These are phyloP conservation scores for Komagataella mondaviorum DNA, from an alignment of 805 yeast genomes.

Conservation along the genomic window DNA sequence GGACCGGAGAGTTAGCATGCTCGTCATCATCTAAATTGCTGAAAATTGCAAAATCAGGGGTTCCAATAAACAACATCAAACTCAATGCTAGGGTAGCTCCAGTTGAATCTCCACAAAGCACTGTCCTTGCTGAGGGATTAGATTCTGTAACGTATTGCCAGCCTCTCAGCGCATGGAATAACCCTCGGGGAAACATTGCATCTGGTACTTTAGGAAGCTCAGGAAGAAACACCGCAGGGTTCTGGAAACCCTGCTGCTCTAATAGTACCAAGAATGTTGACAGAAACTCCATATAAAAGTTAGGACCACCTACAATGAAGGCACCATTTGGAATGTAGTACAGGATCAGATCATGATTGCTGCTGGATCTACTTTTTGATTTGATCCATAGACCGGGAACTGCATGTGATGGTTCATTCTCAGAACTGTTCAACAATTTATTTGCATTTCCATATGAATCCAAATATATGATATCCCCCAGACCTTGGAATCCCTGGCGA, in stretches of 20 bases:
- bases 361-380: conserved; percentile 14
- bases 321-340: conserved; percentile 27
- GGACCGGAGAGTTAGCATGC: conserved; percentile 13
- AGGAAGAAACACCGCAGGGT: conserved; percentile 29
- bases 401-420: neutral
- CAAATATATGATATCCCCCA: conserved; percentile 17
- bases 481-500: conserved; percentile 19
- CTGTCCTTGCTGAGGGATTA: conserved; percentile 14
- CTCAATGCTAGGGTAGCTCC: conserved; percentile 31
- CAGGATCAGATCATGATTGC: conserved; percentile 24
- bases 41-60: conserved; percentile 12
- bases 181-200: conserved; percentile 1
- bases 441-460: conserved; percentile 4
- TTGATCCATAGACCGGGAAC: conserved; percentile 17
- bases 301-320: conserved; percentile 19
- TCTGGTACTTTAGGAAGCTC: conserved; percentile 10
- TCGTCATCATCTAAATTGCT: conserved; percentile 5
- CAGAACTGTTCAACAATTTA: neutral
- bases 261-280: conserved; percentile 25
- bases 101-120: conserved; percentile 31
- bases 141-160: conserved; percentile 17
- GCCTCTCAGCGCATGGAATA: conserved; percentile 12
- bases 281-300: conserved; percentile 30
- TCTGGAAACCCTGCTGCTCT: conserved; percentile 32
- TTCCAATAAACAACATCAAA: conserved; percentile 21